A percentile compares a stretch with the other conserved stretches of the same genome.
Evolutionary conservation across 306 rosid genomes (phyloP).

Genomic region (Hippophae gyantsensis): DNA sequence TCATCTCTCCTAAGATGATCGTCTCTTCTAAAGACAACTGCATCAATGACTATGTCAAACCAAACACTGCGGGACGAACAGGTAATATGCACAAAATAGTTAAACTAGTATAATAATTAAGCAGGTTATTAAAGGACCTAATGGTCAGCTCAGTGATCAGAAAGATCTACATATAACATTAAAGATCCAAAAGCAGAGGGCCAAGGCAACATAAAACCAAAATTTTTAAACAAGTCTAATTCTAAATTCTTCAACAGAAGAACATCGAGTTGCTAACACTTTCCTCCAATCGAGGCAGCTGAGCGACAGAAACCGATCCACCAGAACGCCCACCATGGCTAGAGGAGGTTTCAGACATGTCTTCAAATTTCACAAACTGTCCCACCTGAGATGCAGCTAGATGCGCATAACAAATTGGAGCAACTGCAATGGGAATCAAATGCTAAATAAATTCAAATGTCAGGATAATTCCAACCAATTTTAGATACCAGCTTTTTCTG

Average conservation of each 20-base stretch:
- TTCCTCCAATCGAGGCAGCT: slow-evolving; percentile 49
- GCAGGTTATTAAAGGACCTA: too few relatives aligned
- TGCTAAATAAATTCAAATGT: neutral
- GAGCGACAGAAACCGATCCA: slow-evolving; percentile 66
- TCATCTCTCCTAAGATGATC: too few relatives aligned
- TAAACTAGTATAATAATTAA: too few relatives aligned
- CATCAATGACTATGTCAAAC: too few relatives aligned
- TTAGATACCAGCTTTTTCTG: neutral
- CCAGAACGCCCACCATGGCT: slow-evolving; percentile 63
- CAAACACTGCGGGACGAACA: too few relatives aligned
- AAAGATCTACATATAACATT: too few relatives aligned
- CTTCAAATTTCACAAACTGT: slow-evolving; percentile 73
- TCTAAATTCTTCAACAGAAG: slow-evolving; percentile 43
- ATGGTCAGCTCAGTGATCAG: too few relatives aligned
- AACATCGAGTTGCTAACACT: slow-evolving; percentile 64
- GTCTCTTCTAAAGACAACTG: too few relatives aligned
- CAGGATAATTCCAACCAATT: neutral
- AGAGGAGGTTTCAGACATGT: slow-evolving; percentile 67
- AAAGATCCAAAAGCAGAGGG: too few relatives aligned
- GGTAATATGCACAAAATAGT: too few relatives aligned
- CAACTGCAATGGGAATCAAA: slow-evolving; percentile 42
- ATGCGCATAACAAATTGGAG: slow-evolving; percentile 92
- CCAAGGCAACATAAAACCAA: too few relatives aligned
- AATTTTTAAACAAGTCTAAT: too few relatives aligned
- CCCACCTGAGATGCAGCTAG: slow-evolving; percentile 77